A percentile compares a stretch with the other conserved stretches of the same genome.
Conservation (phyloP, 2,329 filamentous ascomycete species). For the Venturia pyrina region DNA sequence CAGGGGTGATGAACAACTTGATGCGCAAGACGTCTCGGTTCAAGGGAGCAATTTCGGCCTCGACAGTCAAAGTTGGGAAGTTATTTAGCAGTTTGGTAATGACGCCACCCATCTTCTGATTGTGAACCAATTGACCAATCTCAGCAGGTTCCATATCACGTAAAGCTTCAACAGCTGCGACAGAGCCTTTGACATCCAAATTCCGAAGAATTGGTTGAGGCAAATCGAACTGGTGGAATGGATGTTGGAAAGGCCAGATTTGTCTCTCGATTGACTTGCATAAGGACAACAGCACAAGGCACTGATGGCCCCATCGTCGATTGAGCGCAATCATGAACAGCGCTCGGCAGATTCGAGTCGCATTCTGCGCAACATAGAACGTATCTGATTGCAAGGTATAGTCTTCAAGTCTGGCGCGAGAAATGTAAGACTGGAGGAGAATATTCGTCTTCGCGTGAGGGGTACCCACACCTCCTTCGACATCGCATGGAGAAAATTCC, state of each 20-base stretch:
- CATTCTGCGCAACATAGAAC: slow-evolving; percentile 91
- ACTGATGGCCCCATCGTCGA: slow-evolving; percentile 90
- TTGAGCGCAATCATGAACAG: slow-evolving; percentile 97
- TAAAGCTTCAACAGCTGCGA: slow-evolving; percentile 68
- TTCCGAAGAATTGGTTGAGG: slow-evolving; percentile 74
- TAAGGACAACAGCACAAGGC: slow-evolving; percentile 77
- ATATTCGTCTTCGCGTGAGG: slow-evolving; percentile 94
- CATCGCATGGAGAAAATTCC: slow-evolving; percentile 58
- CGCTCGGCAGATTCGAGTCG: slow-evolving; percentile 85
- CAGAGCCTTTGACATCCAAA: slow-evolving; percentile 67
- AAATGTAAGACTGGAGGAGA: slow-evolving; percentile 87
- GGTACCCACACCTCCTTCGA: slow-evolving; percentile 56
- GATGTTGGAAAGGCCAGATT: slow-evolving; percentile 91
- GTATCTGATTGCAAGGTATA: slow-evolving; percentile 88
- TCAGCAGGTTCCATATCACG: slow-evolving; percentile 90
- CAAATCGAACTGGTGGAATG: slow-evolving; percentile 88
- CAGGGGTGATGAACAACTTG: slow-evolving; percentile 72
- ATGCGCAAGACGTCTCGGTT: slow-evolving; percentile 94
- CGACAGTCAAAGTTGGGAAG: slow-evolving; percentile 84
- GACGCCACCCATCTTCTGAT: slow-evolving; percentile 73
- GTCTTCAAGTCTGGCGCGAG: slow-evolving; percentile 75
- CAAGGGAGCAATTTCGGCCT: slow-evolving; percentile 88
- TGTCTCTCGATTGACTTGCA: slow-evolving; percentile 97
- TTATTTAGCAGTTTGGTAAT: slow-evolving; percentile 75
- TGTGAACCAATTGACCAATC: slow-evolving; percentile 85